phyloP scores from a whole-genome alignment of 805 yeast species.

The Starmerella sp. region DNA sequence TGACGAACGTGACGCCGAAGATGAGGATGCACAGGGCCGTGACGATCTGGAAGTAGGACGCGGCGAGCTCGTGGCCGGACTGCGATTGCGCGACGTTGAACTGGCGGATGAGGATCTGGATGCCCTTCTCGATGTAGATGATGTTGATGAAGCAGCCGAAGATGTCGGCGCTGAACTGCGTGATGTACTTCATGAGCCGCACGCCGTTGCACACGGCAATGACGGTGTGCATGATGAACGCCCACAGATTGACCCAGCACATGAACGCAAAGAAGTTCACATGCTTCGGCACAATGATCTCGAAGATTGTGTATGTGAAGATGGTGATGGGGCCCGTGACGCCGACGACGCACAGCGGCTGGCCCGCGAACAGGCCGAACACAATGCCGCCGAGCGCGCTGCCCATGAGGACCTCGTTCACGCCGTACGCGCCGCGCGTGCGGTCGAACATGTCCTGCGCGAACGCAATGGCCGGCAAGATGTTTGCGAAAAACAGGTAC shows the following conservation, averaged over 20 bases:
- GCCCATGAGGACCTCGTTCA: conserved; percentile 75
- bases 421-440: conserved; percentile 77
- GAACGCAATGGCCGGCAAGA: conserved; percentile 88
- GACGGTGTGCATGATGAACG: conserved; percentile 65
- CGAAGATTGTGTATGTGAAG: conserved; percentile 82
- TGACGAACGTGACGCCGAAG: conserved; percentile 52
- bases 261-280: conserved; percentile 70
- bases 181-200: conserved; percentile 54
- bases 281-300: conserved; percentile 44
- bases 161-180: conserved; percentile 78
- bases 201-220: conserved; percentile 63
- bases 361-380: conserved; percentile 78
- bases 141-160: conserved; percentile 86
- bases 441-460: conserved; percentile 96
- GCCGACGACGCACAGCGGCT: conserved; percentile 90
- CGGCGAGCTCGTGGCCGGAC: conserved; percentile 17
- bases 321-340: conserved; percentile 94
- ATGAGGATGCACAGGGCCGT: conserved; percentile 65
- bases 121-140: conserved; percentile 82
- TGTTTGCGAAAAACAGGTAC: conserved; percentile 76
- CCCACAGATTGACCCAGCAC: conserved; percentile 94
- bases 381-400: conserved; percentile 82
- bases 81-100: conserved; percentile 35
- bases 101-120: conserved; percentile 66
- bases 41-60: conserved; percentile 65